Percentiles rank a stretch among this genome's conserved stretches.
Conservation (phyloP, 208 protist genomes). For the Leishmania aethiopica region DNA sequence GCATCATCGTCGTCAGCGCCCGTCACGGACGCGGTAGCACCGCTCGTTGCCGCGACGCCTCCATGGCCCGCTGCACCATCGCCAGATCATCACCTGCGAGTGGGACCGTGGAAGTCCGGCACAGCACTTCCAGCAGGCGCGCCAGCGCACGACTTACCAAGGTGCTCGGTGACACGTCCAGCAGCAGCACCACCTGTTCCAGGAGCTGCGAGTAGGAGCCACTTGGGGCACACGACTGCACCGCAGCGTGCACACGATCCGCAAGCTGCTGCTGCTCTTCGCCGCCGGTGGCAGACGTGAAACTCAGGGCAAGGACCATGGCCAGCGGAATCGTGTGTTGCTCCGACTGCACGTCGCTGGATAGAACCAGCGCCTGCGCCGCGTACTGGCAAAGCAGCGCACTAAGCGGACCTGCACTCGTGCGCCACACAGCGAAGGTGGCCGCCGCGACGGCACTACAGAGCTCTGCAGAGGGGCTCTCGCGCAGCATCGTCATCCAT, state of each 20-base stretch:
- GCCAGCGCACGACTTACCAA: slow-evolving; percentile 34
- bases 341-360: slow-evolving; percentile 50
- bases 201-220: slow-evolving; percentile 24
- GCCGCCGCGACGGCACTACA: slow-evolving; percentile 31
- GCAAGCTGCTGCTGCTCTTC: slow-evolving; percentile 15
- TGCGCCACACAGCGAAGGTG: slow-evolving; percentile 29
- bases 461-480: slow-evolving; percentile 42
- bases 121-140: slow-evolving; percentile 24
- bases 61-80: slow-evolving; percentile 49
- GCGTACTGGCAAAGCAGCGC: slow-evolving; percentile 19
- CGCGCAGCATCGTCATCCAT: slow-evolving; percentile 32
- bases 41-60: slow-evolving; percentile 4
- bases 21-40: not conserved
- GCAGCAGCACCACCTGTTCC: slow-evolving; percentile 67
- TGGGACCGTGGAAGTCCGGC: not conserved
- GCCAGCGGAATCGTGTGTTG: slow-evolving; percentile 27
- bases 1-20: slow-evolving; percentile 21
- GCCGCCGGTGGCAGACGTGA: not conserved
- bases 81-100: slow-evolving; percentile 32
- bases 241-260: not conserved
- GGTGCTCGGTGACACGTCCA: slow-evolving; percentile 62
- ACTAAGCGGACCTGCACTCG: slow-evolving; percentile 29
- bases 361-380: slow-evolving; percentile 14
- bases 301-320: slow-evolving; percentile 7
- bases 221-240: not conserved